Evolutionary conservation across 1,139 yeast species (phyloP), one percentile per base, ranked within the genome.

Genomic region (Suhomyces bribrorum): DNA sequence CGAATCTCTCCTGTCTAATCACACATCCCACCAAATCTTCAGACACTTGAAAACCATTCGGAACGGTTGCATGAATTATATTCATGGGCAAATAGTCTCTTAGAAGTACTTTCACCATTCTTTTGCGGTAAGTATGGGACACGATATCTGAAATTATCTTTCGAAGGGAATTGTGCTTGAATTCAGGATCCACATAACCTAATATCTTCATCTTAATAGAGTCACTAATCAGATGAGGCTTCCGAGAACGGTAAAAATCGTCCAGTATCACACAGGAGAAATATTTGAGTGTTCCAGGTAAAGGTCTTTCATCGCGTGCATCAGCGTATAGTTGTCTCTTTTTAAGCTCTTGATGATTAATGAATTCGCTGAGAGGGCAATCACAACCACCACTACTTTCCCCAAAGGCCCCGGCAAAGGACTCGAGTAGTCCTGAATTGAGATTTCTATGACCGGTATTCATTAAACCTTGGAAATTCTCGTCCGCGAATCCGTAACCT

Each of bases 1-100:
- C 53, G 41, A 68, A 69, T 12, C 53, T 37, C 31, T 59, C 59
- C 42, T 69, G 73, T n/a, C 66, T 51, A 12, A 53, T 13, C 7
- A 65, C 62, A 34, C 64, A 58, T 0, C 62, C 63, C 9, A 62
- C 66, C 31, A 69, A 50, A 41, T 66, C 66, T 38, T 59, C 63
- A 27, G 53, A 54, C 33, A 57, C 45, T 18, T 44, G 45, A 16
- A 53, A 44, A 8, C 37, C 15, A 12, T 43, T 40, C 4, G 41
- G 37, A 5, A 55, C 45, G 2, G 64, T 54, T 5, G 48, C 35
- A 27, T 53, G 54, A 17, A 57, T 44, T 33, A 57, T 46, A 39
- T 57, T 57, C 49, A 50, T 47, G 16, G 49, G 42, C 3, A 40
- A 28, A 36, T 57, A 56, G 13, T 48, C 42, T 31, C 58, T 31